Evolutionary conservation across 371 early-diverging fungal genomes (phyloP).

Genomic region (Thermomucor indicae-seudaticae): DNA sequence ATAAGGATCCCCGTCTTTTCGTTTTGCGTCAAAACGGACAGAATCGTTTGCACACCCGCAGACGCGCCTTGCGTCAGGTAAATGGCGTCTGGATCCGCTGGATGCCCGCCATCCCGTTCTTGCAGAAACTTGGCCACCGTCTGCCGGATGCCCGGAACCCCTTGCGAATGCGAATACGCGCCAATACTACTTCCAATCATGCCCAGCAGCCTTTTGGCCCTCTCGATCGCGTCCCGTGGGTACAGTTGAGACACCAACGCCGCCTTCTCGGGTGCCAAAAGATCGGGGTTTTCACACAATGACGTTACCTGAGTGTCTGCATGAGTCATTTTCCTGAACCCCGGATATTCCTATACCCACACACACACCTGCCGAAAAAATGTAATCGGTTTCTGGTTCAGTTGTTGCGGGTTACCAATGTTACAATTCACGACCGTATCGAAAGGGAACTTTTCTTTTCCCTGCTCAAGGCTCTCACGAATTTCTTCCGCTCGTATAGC

Average conservation of each 20-base stretch:
- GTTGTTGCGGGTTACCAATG: constrained; percentile 98
- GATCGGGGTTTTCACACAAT: constrained; percentile 74
- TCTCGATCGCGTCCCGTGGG: constrained; percentile 80
- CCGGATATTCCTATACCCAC: neutral
- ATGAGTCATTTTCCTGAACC: constrained; percentile 4
- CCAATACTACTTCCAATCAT: constrained; percentile 76
- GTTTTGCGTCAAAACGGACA: constrained; percentile 79
- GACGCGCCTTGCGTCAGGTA: constrained; percentile 90
- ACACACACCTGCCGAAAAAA: constrained; percentile 87
- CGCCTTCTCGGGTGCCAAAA: constrained; percentile 59
- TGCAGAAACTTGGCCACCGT: constrained; percentile 84
- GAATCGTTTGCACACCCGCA: constrained; percentile 84
- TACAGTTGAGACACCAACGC: constrained; percentile 56
- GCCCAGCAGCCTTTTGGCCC: constrained; percentile 69
- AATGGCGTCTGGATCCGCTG: constrained; percentile 78
- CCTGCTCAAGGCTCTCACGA: constrained; percentile 49
- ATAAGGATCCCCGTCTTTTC: constrained; percentile 91
- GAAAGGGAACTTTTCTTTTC: constrained; percentile 68
- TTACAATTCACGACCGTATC: constrained; percentile 84
- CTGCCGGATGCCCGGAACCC: constrained; percentile 77
- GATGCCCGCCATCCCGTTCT: constrained; percentile 85
- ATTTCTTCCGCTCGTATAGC: constrained; percentile 95
- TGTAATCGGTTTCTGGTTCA: constrained; percentile 92
- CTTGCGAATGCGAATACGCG: constrained; percentile 95
- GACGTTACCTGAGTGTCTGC: constrained; percentile 19